Base-by-base conservation (phyloP, 208 protist species). In the Perkinsela sp. region DNA sequence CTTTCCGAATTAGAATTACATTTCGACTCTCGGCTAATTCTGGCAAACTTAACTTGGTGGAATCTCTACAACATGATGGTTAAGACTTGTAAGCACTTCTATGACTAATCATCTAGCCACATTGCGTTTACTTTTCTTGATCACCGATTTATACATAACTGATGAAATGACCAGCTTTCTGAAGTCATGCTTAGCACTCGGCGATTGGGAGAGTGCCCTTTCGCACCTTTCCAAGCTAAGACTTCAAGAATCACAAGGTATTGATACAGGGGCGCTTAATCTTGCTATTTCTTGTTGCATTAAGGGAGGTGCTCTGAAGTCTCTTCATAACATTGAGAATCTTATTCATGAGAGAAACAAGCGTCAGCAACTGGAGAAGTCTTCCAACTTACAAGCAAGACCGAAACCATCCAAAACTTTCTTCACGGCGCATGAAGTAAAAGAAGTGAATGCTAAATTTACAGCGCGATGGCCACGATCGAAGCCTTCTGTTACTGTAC, bases 151-250 rank as follows among this genome's bases (percentile, higher is more conserved):
- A n/a, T 57, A n/a, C 40, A 57, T 22, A n/a, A 57, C 40, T n/a
- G 40, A 57, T n/a, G 22, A 57, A 57, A 22, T 57, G 40, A 57
- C 13, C 40, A 57, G 13, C 6, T 57, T 57, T 57, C 40, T 57
- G 22, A 57, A 22, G 40, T n/a, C 22, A 6, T 57, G 40, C 40
- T 22, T n/a, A 6, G 6, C 40, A n/a, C 40, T 57, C 22, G 40
- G 40, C 22, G 40, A 57, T 57, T 57, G 40, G 40, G 40, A 57
- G 40, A 57, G 40, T 57, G 40, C 40, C 40, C 40, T 57, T n/a
- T 57, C 13, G 13, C 6, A n/a, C 13, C 40, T 57, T 57, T 6
- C 22, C 13, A n/a, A 6, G 40, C 40, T 57, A n/a, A 22, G 22
- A n/a, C 40, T n/a, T 57, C 13, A 22, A 57, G 22, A 57, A 6